Base-by-base conservation (phyloP, 2,329 filamentous ascomycete genomes). In the Achaetomium macrosporum region DNA sequence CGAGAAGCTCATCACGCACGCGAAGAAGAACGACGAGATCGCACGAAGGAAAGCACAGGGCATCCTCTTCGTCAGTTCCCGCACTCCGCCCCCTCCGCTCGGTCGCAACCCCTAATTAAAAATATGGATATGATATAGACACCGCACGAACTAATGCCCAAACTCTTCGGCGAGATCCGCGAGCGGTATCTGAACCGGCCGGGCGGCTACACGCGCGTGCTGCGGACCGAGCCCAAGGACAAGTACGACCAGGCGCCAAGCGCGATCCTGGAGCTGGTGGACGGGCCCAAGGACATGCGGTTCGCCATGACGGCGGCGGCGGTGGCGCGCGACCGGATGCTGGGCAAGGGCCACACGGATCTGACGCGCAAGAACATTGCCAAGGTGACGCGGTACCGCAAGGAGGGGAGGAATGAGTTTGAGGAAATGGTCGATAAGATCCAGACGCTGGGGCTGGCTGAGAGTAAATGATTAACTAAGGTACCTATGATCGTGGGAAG, bases 171-270 rank as follows among this genome's bases (percentile, higher is more conserved):
- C 51, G 79, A 85, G 60, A 82, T 99, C 57, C 81, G 87, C 61
- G 74, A 84, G 68, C 87, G 93, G 63, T 99, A 97, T 72, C 74
- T 78, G 42, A 67, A 77, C 50, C 83, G 93, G 45, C 87, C 88
- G 1, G 93, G 93, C 57, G 93, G 93, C 51, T 99, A 97, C 77
- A 99, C 93, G 16, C 88, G 93, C 41, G 88, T 99, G 11, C 82
- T 96, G 44, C 88, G 90, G 61, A 90, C 95, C 59, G 92, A 97
- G 72, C 88, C 93, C 53, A 81, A 87, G 64, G 90, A 92, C 69
- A 79, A 81, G 65, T 77, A 77, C 68, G 92, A 97, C 70, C 90
- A 96, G 73, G 92, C 88, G 9, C 82, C 85, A 58, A 91, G 87
- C 33, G 92, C 93, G 19, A 91, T 99, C 59, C 84, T 99, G 44